phyloP scores from a whole-genome alignment of 73 alveolate species.

The Tetrahymena elliotti region DNA sequence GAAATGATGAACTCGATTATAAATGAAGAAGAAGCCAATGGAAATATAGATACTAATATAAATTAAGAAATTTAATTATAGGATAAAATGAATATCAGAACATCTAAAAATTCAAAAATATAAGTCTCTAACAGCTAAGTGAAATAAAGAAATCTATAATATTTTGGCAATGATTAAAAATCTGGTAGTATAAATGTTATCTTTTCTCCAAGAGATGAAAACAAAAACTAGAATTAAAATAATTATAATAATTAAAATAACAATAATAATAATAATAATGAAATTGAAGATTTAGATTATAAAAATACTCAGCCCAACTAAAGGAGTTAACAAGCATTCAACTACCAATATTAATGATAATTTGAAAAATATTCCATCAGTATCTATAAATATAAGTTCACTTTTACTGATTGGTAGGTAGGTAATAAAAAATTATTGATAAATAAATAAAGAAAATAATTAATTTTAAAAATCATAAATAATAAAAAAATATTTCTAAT shows the following conservation, averaged over 20 bases:
- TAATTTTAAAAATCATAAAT: too few species aligned
- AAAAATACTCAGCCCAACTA: background rate
- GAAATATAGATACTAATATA: background rate
- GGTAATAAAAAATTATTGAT: too few species aligned
- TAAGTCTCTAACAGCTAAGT: background rate
- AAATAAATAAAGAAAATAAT: too few species aligned
- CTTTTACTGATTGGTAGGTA: too few species aligned
- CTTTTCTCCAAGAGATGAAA: background rate
- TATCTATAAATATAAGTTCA: too few species aligned
- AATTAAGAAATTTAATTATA: background rate
- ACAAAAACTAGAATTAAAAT: background rate
- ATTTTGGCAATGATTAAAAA: background rate
- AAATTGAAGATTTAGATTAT: background rate
- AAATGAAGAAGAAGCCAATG: background rate
- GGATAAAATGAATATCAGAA: background rate
- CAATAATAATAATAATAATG: background rate
- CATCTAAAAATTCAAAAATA: background rate
- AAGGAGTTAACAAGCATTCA: background rate
- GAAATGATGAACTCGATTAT: background rate
- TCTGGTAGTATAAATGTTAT: background rate
- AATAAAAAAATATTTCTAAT: too few species aligned
- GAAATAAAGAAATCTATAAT: background rate
- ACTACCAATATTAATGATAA: background rate
- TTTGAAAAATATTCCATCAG: too few species aligned
- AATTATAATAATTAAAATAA: too few species aligned